Conservation (phyloP, 345 rosid genomes). For the Excoecaria cochinchinensis region DNA sequence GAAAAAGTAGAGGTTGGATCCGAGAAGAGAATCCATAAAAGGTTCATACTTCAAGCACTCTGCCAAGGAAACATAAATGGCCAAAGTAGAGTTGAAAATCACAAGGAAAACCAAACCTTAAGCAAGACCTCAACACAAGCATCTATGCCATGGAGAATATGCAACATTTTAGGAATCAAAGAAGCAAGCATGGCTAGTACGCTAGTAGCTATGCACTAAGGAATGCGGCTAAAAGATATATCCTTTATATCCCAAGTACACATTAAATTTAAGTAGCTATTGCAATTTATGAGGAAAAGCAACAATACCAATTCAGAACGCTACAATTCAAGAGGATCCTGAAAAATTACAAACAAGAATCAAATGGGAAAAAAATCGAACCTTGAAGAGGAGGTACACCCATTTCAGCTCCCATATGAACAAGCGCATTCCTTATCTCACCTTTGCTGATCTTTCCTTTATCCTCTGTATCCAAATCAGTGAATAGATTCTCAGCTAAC, state of each 20-base stretch:
- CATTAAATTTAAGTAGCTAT: neutral
- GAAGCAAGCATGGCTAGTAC: neutral
- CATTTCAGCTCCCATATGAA: constrained; percentile 78
- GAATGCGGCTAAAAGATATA: neutral
- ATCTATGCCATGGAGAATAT: too few species aligned
- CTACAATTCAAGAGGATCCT: neutral
- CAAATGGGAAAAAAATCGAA: constrained; percentile 17
- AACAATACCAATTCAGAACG: neutral
- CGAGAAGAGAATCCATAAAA: neutral
- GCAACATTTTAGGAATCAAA: too few species aligned
- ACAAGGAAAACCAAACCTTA: neutral
- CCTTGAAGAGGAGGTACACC: constrained; percentile 89
- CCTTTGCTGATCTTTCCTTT: constrained; percentile 71
- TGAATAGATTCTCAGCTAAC: constrained; percentile 87
- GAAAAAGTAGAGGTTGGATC: neutral
- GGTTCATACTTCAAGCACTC: neutral
- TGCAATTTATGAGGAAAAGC: neutral
- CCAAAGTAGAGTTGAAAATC: neutral
- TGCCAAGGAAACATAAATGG: neutral
- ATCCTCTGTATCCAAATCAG: constrained; percentile 78
- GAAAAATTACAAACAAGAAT: neutral
- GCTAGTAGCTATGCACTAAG: neutral
- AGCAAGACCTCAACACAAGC: neutral
- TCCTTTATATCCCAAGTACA: neutral
- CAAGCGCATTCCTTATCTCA: constrained; percentile 58